Percentiles rank a stretch among this genome's conserved stretches.
Conservation (phyloP, 495 filamentous ascomycete species). For the Talaromyces nanjingensis region DNA sequence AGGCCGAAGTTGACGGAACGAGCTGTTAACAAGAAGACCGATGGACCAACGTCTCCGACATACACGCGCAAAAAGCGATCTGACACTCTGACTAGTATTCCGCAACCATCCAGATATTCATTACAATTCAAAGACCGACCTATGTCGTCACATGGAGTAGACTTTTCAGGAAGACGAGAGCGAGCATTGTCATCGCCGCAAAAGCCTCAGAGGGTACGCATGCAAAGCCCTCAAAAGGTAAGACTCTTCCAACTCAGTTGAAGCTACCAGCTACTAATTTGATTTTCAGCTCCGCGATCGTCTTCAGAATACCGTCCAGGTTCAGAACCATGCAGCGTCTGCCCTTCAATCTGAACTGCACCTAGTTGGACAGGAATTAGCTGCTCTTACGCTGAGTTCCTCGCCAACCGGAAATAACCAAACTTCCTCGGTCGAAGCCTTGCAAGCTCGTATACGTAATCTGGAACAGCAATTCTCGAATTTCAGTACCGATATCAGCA, state of each 20-base stretch:
- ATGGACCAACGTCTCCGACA: slow-evolving; percentile 33
- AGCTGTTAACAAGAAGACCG: slow-evolving; percentile 27
- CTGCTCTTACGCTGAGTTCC: slow-evolving; percentile 43
- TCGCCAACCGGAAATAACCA: slow-evolving; percentile 15
- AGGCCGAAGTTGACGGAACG: slow-evolving; percentile 26
- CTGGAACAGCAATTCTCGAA: slow-evolving; percentile 60
- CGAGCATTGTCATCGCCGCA: slow-evolving; percentile 29
- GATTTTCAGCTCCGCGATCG: slow-evolving; percentile 66
- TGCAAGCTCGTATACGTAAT: slow-evolving; percentile 49
- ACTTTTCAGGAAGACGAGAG: slow-evolving; percentile 22
- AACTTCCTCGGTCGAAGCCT: slow-evolving; percentile 25
- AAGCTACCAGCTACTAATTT: not conserved
- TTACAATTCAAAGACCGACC: slow-evolving; percentile 43
- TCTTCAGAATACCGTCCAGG: slow-evolving; percentile 70
- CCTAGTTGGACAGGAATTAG: slow-evolving; percentile 78
- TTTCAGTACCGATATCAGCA: slow-evolving; percentile 52
- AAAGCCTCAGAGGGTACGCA: slow-evolving; percentile 60
- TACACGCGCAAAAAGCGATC: slow-evolving; percentile 40
- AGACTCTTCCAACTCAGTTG: not conserved
- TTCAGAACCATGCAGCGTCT: slow-evolving; percentile 59
- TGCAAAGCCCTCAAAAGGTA: slow-evolving; percentile 84
- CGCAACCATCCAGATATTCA: slow-evolving; percentile 34
- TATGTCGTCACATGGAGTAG: slow-evolving; percentile 30
- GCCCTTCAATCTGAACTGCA: slow-evolving; percentile 69
- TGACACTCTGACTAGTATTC: slow-evolving; percentile 44